A percentile compares a stretch with the other conserved stretches of the same genome.
These are phyloP conservation scores for Phialophora expanda DNA, from an alignment of 2,329 filamentous ascomycete species.

Conservation along the genomic window DNA sequence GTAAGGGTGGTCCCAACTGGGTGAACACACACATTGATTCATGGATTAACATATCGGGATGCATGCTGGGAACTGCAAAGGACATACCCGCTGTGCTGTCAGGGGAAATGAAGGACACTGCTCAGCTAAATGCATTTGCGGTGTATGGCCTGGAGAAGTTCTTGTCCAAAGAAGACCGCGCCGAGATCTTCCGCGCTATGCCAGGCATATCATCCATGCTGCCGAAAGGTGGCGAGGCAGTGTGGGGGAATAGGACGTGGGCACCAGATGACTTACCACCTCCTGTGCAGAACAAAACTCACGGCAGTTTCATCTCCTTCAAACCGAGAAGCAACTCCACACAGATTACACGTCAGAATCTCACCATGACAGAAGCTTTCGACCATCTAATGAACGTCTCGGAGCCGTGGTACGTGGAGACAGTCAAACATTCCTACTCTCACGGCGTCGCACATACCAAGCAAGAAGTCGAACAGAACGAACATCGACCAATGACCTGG, in stretches of 20 bases:
- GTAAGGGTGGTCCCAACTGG: slow-evolving; percentile 83
- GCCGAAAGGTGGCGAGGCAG: slow-evolving; percentile 85
- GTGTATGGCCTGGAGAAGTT: slow-evolving; percentile 98
- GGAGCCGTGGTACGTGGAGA: slow-evolving; percentile 82
- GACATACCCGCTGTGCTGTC: slow-evolving; percentile 88
- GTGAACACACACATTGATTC: slow-evolving; percentile 87
- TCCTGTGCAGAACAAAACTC: slow-evolving; percentile 60
- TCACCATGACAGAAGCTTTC: slow-evolving; percentile 80
- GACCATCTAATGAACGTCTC: slow-evolving; percentile 77
- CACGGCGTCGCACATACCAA: slow-evolving; percentile 82
- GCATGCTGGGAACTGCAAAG: slow-evolving; percentile 95
- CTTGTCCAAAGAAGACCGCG: slow-evolving; percentile 84
- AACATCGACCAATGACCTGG: slow-evolving; percentile 81
- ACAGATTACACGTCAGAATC: slow-evolving; percentile 61
- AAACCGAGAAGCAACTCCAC: slow-evolving; percentile 65
- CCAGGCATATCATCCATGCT: slow-evolving; percentile 96
- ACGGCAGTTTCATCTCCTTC: slow-evolving; percentile 85
- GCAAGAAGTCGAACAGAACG: slow-evolving; percentile 80
- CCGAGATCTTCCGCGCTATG: slow-evolving; percentile 95
- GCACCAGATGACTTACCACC: slow-evolving; percentile 87
- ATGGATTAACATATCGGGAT: slow-evolving; percentile 98
- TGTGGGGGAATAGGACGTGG: slow-evolving; percentile 90
- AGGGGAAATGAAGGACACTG: slow-evolving; percentile 98
- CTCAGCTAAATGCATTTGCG: slow-evolving; percentile 92
- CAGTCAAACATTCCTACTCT: slow-evolving; percentile 77